Evolutionary conservation across 257 asterid species (phyloP), one percentile per base, ranked within the genome.

Genomic region (Fraxinus americana): DNA sequence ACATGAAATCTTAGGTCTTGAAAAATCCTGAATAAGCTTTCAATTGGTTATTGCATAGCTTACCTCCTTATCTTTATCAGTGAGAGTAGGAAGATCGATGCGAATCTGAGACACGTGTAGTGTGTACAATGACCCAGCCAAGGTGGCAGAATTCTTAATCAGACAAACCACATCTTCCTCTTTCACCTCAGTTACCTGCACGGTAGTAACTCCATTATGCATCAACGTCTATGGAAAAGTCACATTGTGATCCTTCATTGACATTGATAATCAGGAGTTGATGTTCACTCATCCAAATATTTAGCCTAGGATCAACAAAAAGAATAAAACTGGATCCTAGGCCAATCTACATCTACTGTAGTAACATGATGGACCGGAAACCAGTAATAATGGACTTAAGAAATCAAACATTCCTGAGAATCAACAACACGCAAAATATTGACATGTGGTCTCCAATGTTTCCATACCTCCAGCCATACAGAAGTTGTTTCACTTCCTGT

Each of bases 1-100:
- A 57, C 73, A 27, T 39, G 71, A 70, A 54, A 52, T 27, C 39
- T 36, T 32, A n/a, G 2, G 8, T 36, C 67, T 52, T 14, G 13
- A 38, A 21, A 39, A 72, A 68, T 23, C 41, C 67, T 1, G 54
- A 27, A 50, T 65, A 59, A 69, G 17, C 68, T 50, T 63, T 6
- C 16, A 23, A 23, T 63, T 63, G 69, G 34, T 12, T 12, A 63
- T 63, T 25, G 69, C 79, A 43, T 48, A 52, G 57, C 75, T 27
- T 85, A 91, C 98, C 97, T 91, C 96, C 88, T 92, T 94, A 87
- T 94, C 98, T 82, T 88, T 85, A 65, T 89, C 92, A 4, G 97
- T 85, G 82, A 94, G 96, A 32, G 98, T 91, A 67, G 98, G 98
- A 81, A 91, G 89, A 67, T 92, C 90, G 66, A 94, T 94, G 27